These are phyloP conservation scores for Nematocida minor DNA, from an alignment of 371 early-diverging fungal species.

Conservation along the genomic window DNA sequence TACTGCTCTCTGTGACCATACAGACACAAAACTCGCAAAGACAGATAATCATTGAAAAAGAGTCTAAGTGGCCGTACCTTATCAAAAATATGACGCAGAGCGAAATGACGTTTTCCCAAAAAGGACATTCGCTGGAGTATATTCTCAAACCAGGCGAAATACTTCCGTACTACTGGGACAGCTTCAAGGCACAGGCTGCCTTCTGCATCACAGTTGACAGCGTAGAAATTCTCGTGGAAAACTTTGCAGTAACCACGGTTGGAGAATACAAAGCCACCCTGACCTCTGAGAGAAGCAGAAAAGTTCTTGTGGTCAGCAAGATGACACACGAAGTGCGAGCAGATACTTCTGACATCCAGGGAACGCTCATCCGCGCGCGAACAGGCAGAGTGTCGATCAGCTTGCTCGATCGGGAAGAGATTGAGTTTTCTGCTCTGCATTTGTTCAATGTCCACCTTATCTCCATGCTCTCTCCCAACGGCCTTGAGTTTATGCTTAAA, in stretches of 20 bases:
- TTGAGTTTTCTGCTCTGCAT: conserved; percentile 23
- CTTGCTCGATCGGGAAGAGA: conserved; percentile 19
- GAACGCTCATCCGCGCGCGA: neutral
- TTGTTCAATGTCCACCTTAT: neutral
- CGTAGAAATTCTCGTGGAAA: neutral
- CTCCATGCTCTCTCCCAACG: conserved; percentile 1
- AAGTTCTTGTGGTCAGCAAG: neutral
- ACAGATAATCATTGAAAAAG: conserved; percentile 23
- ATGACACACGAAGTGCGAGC: neutral
- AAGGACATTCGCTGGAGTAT: conserved; percentile 24
- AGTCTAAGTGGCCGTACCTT: conserved; percentile 32
- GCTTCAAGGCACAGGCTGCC: conserved; percentile 50
- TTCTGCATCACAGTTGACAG: conserved; percentile 11
- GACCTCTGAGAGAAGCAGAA: conserved; percentile 4
- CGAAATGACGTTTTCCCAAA: conserved; percentile 21
- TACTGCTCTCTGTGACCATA: conserved; percentile 30
- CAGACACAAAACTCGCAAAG: conserved; percentile 31
- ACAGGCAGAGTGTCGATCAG: conserved; percentile 35
- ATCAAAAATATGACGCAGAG: neutral
- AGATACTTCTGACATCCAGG: neutral
- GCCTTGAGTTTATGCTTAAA: conserved; percentile 26
- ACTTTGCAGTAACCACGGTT: neutral
- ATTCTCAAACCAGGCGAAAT: conserved; percentile 22
- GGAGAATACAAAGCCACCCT: conserved; percentile 10
- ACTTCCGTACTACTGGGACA: conserved; percentile 47